Conservation (phyloP, 1,284 basidiomycete species). For the Inonotus hispidus region DNA sequence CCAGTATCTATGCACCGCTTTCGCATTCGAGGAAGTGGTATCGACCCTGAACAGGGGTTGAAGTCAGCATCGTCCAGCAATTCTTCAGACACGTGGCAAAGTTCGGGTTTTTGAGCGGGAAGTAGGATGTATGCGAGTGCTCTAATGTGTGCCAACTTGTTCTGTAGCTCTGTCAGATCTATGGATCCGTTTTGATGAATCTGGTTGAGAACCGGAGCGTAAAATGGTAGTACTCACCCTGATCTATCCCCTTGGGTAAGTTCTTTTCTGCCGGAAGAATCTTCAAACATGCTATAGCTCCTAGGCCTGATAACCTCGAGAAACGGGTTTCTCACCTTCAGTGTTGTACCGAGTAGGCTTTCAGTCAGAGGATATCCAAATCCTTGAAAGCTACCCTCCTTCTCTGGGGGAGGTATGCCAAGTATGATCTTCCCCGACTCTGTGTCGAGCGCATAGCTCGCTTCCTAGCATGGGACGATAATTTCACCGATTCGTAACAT, state of each 20-base stretch:
- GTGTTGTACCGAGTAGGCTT: slow-evolving; percentile 33
- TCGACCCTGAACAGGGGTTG: slow-evolving; percentile 22
- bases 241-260: slow-evolving; percentile 21
- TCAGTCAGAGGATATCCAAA: slow-evolving; percentile 40
- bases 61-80: slow-evolving; percentile 32
- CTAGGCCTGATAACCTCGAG: background rate
- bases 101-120: slow-evolving; percentile 29
- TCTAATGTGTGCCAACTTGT: slow-evolving; percentile 28
- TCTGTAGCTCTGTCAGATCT: slow-evolving; percentile 7
- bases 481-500: background rate
- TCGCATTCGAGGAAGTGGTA: slow-evolving; percentile 37
- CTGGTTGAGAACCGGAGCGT: too few species aligned
- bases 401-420: slow-evolving; percentile 39
- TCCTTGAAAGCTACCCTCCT: slow-evolving; percentile 33
- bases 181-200: background rate
- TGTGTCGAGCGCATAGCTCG: slow-evolving; percentile 39
- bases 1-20: slow-evolving; percentile 32
- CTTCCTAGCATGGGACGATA: slow-evolving; percentile 28
- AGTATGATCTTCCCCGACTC: slow-evolving; percentile 39
- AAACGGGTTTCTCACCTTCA: slow-evolving; percentile 30
- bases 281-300: background rate
- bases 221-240: background rate
- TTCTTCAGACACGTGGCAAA: slow-evolving; percentile 28
- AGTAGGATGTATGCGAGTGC: slow-evolving; percentile 36
- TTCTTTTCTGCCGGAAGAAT: slow-evolving; percentile 26